These are phyloP conservation scores for Solanum chaucha DNA, from an alignment of 257 asterid genomes.

Conservation along the genomic window DNA sequence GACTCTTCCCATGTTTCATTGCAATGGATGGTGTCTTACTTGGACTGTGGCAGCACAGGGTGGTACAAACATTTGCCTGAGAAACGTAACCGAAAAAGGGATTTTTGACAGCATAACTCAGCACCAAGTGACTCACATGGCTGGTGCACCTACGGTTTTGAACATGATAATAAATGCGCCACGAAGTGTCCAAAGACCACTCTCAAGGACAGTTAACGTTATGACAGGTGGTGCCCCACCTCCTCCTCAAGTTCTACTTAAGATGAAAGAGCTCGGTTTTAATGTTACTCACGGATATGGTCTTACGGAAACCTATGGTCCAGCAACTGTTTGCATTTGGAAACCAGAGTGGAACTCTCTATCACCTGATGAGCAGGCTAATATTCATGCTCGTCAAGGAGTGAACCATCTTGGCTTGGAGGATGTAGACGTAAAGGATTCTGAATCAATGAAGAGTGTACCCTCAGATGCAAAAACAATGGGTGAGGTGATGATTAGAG, in stretches of 20 bases:
- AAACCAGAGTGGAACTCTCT: background rate
- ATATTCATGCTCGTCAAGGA: background rate
- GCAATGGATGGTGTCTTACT: background rate
- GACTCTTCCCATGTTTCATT: background rate
- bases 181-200: background rate
- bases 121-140: background rate
- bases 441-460: background rate
- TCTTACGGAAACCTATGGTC: background rate
- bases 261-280: background rate
- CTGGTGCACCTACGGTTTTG: background rate
- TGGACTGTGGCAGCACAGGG: background rate
- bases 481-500: background rate
- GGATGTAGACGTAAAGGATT: background rate
- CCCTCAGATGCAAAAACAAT: background rate
- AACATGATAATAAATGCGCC: background rate
- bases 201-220: background rate
- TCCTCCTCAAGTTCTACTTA: background rate
- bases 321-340: background rate
- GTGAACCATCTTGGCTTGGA: background rate
- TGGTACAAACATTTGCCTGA: background rate
- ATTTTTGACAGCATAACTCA: background rate
- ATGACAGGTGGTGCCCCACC: background rate
- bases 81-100: background rate
- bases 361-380: conserved; percentile 1
- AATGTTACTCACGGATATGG: background rate